Conservation (phyloP, 805 yeast genomes). For the Kurtzmaniella cleridarum region DNA sequence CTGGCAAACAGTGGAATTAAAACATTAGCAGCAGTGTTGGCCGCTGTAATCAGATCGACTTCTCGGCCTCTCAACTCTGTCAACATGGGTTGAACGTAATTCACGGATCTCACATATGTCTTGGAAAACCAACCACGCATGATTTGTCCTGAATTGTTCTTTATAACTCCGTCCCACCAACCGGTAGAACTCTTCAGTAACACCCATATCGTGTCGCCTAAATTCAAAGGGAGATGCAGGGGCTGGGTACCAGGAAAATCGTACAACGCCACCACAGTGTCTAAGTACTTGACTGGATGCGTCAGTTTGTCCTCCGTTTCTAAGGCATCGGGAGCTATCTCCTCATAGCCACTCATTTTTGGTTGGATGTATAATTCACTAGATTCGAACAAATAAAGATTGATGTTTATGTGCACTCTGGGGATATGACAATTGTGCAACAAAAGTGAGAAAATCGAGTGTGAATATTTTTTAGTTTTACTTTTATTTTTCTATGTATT, state of each 20-base stretch:
- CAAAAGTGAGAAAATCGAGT: too few relatives aligned
- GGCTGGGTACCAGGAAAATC: slow-evolving; percentile 51
- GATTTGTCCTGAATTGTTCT: slow-evolving; percentile 32
- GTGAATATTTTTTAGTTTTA: too few relatives aligned
- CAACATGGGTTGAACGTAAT: slow-evolving; percentile 37
- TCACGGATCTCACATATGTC: slow-evolving; percentile 47
- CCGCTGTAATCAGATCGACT: slow-evolving; percentile 39
- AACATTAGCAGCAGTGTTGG: slow-evolving; percentile 43
- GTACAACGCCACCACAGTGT: slow-evolving; percentile 54
- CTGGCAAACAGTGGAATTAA: slow-evolving; percentile 37
- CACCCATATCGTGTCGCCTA: slow-evolving; percentile 72
- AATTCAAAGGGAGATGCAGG: slow-evolving; percentile 45
- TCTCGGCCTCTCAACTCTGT: slow-evolving; percentile 36
- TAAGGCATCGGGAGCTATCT: slow-evolving; percentile 37
- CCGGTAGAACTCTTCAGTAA: slow-evolving; percentile 57
- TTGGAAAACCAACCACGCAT: slow-evolving; percentile 85
- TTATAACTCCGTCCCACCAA: slow-evolving; percentile 83
- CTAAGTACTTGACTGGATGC: slow-evolving; percentile 36
- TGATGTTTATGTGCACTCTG: too few relatives aligned
- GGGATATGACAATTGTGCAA: too few relatives aligned
- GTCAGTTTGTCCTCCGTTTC: slow-evolving; percentile 21
- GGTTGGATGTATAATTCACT: neutral
- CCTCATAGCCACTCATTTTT: slow-evolving; percentile 23
- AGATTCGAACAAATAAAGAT: too few relatives aligned
- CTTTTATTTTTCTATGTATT: too few relatives aligned